Percentiles rank a stretch among this genome's conserved stretches.
Conservation (phyloP, 169 alveolate genomes). For the Eimeria necatrix region DNA sequence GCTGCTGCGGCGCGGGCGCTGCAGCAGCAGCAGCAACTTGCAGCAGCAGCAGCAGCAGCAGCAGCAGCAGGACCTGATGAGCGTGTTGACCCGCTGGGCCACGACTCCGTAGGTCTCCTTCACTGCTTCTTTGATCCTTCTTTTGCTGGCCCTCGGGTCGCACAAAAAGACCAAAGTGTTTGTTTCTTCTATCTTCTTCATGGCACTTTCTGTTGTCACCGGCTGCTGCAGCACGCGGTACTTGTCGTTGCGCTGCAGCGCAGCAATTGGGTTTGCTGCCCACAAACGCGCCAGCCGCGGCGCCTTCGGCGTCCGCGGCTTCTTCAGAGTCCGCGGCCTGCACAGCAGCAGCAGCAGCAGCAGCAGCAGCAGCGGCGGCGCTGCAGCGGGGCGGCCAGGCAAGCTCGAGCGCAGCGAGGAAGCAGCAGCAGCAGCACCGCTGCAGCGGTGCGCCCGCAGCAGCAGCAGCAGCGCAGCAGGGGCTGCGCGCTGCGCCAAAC, state of each 20-base stretch:
- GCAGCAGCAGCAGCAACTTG: background rate
- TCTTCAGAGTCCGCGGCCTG: conserved; percentile 51
- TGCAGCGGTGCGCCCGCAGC: no score
- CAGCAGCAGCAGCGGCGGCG: no score
- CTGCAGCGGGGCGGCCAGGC: no score
- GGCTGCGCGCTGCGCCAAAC: no score
- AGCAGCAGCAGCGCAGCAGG: no score
- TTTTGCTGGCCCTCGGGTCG: conserved; percentile 93
- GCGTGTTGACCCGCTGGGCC: conserved; percentile 97
- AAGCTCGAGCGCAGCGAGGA: no score
- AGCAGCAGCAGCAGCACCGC: no score
- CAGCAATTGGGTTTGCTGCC: conserved; percentile 9
- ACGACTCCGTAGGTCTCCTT: conserved; percentile 94
- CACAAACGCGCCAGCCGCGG: background rate
- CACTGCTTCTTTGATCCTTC: conserved; percentile 96
- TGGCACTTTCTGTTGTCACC: conserved; percentile 98
- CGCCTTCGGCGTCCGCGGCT: conserved; percentile 46
- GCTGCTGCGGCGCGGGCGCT: no score
- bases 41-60: background rate
- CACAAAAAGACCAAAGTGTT: conserved; percentile 95
- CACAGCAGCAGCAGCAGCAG: background rate
- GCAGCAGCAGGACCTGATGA: conserved; percentile 87
- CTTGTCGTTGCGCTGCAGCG: conserved; percentile 87
- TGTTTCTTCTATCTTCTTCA: conserved; percentile 98
- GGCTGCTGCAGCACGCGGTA: conserved; percentile 96